Conservation (phyloP, 2,329 filamentous ascomycete genomes). For the Endothia cerciana region DNA sequence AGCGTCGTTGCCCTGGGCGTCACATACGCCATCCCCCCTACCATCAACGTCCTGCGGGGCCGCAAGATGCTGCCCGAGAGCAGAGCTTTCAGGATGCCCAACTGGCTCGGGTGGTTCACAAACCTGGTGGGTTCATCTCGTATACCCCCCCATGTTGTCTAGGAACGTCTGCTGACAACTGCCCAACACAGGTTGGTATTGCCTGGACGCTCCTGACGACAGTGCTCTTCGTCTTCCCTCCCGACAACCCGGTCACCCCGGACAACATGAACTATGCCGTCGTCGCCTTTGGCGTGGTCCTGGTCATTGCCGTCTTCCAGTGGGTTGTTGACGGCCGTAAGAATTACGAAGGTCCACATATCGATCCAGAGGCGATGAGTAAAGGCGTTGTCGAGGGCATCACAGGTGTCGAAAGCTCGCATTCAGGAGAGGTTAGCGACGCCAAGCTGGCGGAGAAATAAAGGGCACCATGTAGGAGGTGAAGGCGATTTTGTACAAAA, state of each 20-base stretch:
- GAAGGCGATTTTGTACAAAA: background rate
- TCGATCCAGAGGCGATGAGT: constrained; percentile 33
- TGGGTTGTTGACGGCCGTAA: constrained; percentile 56
- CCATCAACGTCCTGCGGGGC: constrained; percentile 69
- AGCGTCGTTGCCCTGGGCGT: constrained; percentile 74
- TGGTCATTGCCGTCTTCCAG: constrained; percentile 47
- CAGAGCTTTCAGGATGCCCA: constrained; percentile 40
- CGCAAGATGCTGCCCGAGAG: constrained; percentile 65
- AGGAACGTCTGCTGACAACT: constrained; percentile 33
- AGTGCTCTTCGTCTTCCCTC: constrained; percentile 76
- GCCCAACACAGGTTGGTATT: constrained; percentile 55
- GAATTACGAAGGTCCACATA: constrained; percentile 46
- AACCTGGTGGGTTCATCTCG: constrained; percentile 32
- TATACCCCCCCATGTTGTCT: background rate
- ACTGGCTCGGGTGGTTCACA: constrained; percentile 42
- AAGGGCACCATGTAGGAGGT: background rate
- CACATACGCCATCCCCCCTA: constrained; percentile 74
- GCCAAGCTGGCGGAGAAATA: constrained; percentile 22
- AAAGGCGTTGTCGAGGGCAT: constrained; percentile 32
- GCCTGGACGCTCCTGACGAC: constrained; percentile 72
- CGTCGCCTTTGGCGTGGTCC: constrained; percentile 52
- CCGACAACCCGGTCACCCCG: constrained; percentile 63
- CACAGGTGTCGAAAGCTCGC: constrained; percentile 20
- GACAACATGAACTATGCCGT: constrained; percentile 69
- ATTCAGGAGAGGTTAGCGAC: constrained; percentile 11